A percentile compares a stretch with the other conserved stretches of the same genome.
Evolutionary conservation across 805 yeast genomes (phyloP).

Genomic region (Starmera dryadoides): DNA sequence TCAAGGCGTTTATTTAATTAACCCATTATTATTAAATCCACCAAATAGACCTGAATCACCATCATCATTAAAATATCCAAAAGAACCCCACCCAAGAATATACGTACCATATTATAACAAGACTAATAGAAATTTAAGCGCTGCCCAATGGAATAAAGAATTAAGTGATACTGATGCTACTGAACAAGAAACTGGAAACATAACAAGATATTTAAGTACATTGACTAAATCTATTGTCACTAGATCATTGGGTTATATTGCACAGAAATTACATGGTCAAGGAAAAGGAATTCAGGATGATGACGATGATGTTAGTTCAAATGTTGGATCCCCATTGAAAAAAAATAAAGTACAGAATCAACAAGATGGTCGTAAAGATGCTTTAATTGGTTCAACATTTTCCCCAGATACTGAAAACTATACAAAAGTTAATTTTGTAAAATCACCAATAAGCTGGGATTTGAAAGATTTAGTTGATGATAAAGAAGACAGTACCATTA

Average conservation of each 20-base stretch:
- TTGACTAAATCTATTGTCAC: background rate
- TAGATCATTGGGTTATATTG: background rate
- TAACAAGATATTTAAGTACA: background rate
- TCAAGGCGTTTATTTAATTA: background rate
- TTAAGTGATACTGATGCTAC: background rate
- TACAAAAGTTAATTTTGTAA: slow-evolving; percentile 11
- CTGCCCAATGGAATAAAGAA: background rate
- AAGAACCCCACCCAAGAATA: background rate
- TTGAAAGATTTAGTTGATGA: slow-evolving; percentile 1
- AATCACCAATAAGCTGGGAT: slow-evolving; percentile 18
- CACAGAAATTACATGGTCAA: background rate
- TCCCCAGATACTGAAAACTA: slow-evolving; percentile 5
- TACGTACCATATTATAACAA: background rate
- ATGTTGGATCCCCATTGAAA: slow-evolving; percentile 4
- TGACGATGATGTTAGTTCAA: background rate
- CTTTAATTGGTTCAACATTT: slow-evolving; percentile 5
- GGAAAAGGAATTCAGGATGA: background rate
- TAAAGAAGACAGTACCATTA: background rate
- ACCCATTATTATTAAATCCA: background rate
- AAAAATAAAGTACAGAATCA: background rate
- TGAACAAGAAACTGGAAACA: background rate
- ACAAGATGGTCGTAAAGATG: background rate
- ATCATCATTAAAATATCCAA: background rate
- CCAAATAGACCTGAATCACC: background rate
- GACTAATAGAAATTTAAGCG: background rate